Base-by-base conservation (phyloP, 495 filamentous ascomycete species). In the Penicillium lividum region DNA sequence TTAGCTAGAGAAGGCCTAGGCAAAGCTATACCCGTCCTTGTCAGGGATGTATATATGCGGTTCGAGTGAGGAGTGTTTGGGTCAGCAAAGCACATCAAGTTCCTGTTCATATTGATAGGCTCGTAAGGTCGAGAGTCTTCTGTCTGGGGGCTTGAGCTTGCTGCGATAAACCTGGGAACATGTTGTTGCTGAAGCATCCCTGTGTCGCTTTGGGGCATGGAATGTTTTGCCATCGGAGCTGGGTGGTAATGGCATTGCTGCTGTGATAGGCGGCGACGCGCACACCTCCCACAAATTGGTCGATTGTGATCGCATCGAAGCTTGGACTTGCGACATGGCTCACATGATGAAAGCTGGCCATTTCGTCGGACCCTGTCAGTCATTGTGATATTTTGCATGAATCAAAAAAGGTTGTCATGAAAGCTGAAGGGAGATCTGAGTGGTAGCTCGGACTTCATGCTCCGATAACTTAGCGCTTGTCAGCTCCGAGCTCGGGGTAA, bases 301-400 rank as follows among this genome's bases (percentile, higher is more conserved):
- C 63, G 52, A 6, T 36, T 34, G 34, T 79, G 76, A 51, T 78
- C 73, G 56, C 75, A 79, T 43, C 72, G 67, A 27, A 79, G 57
- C 54, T 80, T 78, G 7, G 71, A 70, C 53, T 69, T 75, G 3
- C 76, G 70, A 48, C 76, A 80, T 15, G 76, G 72, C 66, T 80
- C 73, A 48, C 76, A 80, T 0, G 74, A 76, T 34, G 73, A 71
- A 30, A 67, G 60, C 44, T 74, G 72, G 1, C 77, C 74, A 59
- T 78, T 79, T 11, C 74, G 69, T 10, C 74, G 68, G 30, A 53
- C 25, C 22, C 51, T 43, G 13, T 53, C 51, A 2, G 51, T 44
- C 51, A 53, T 53, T 30, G 6, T 52, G 4, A 51, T 2, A 1
- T 22, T 22, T 22, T 22, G 22, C 22, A 22, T 22, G 22, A 22